Base-by-base conservation (phyloP, 208 protist genomes). In the Wallacemonas sp. region DNA sequence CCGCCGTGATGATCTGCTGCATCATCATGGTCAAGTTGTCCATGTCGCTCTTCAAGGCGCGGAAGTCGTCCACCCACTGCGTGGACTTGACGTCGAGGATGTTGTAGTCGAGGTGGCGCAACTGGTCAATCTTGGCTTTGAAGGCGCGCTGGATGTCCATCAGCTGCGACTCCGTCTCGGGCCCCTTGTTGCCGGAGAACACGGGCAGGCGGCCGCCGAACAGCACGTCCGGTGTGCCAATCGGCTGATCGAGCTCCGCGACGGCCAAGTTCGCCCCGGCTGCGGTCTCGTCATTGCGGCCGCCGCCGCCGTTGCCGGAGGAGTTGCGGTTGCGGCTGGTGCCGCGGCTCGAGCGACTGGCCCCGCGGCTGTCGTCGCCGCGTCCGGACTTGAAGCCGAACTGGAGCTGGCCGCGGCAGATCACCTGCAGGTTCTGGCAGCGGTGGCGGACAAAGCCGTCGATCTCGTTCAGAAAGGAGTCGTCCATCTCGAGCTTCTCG, bases 21-120 rank as follows among this genome's bases (percentile, higher is more conserved):
- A 99, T 89, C 94, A 99, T 98, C 66, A 97, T 91, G 8, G 98
- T 97, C 44, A 99, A 82, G 74, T 98, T 98, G 71, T 98, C 98
- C 39, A 99, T 84, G 66, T 97, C 95, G 28, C 84, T 84, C 82
- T 99, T 99, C 75, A 99, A 95, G 10, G 84, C 74, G 57, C 93
- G 93, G 86, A 97, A 99, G 78, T 99, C 97, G 74, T 99, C 97
- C 42, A 98, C 94, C 97, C 97, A 99, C 61, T 88, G 72, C 26
- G 97, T 99, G 10, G 93, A 86, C 81, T 99, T 99, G 36, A 99
- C 98, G 69, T 99, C 98, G 46, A 99, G 89, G 63, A 99, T 97
- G 74, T 97, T 84, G 73, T 99, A 98, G 33, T 96, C 83, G 41
- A 99, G 81, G 55, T 86, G 72, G 12, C 89, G 87, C 31, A 99